Conservation (phyloP, 1,284 basidiomycete species). For the Fomes fomentarius region DNA sequence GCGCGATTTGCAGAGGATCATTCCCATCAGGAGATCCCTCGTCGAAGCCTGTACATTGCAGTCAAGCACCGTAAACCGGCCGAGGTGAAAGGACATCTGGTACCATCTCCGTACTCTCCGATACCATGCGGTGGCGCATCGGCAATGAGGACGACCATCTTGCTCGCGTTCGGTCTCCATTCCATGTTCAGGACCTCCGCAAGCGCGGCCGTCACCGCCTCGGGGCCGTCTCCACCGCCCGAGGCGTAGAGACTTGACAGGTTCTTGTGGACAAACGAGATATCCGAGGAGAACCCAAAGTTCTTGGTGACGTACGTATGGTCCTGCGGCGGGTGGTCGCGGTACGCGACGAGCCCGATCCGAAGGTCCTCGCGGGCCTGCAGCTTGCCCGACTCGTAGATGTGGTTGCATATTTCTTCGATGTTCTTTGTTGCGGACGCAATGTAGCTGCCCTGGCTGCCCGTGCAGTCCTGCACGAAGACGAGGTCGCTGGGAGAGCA, state of each 20-base stretch:
- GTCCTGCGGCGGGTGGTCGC: constrained; percentile 96
- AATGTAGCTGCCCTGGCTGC: constrained; percentile 84
- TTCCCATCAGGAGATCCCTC: constrained; percentile 91
- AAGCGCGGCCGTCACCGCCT: constrained; percentile 95
- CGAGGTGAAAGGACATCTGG: background rate
- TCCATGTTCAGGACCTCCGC: constrained; percentile 87
- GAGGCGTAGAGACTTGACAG: constrained; percentile 88
- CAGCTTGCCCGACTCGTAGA: constrained; percentile 93
- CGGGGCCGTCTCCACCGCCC: constrained; percentile 97
- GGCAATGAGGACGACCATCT: constrained; percentile 95
- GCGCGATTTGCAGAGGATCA: constrained; percentile 88
- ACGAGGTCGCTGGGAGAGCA: constrained; percentile 71
- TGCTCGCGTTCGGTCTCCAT: constrained; percentile 89
- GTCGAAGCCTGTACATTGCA: constrained; percentile 70
- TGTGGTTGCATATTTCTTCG: constrained; percentile 94
- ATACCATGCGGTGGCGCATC: constrained; percentile 98
- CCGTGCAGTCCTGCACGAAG: constrained; percentile 92
- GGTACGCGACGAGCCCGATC: constrained; percentile 88
- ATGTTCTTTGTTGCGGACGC: constrained; percentile 97
- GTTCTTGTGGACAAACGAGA: constrained; percentile 84
- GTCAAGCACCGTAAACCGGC: constrained; percentile 16
- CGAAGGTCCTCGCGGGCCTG: constrained; percentile 86
- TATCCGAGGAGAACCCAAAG: constrained; percentile 94
- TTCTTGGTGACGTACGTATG: constrained; percentile 93
- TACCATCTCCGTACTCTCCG: constrained; percentile 91